Conservation (phyloP, 2,329 filamentous ascomycete species). For the Apiospora sp. region DNA sequence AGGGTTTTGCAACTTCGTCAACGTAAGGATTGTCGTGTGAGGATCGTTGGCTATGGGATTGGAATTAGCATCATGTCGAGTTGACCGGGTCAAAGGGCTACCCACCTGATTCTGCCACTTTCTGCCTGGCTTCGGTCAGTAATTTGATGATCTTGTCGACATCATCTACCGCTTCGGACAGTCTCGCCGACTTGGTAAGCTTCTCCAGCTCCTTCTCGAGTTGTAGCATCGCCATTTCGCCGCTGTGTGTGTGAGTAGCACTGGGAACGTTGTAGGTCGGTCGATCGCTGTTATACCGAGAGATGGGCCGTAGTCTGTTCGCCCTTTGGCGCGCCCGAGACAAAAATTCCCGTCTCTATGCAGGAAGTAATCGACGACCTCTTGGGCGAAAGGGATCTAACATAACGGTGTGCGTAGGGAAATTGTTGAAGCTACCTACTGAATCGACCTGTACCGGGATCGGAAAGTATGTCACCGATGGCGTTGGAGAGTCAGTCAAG, state of each 20-base stretch:
- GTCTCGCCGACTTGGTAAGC: slow-evolving; percentile 73
- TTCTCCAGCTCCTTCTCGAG: slow-evolving; percentile 78
- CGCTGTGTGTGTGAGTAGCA: neutral
- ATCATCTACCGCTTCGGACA: slow-evolving; percentile 76
- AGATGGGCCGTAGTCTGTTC: neutral
- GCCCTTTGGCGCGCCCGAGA: neutral
- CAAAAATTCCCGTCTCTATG: slow-evolving; percentile 6
- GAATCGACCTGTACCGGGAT: slow-evolving; percentile 3
- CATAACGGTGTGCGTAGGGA: slow-evolving; percentile 3
- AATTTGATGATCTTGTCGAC: slow-evolving; percentile 85
- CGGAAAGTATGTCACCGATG: slow-evolving; percentile 16
- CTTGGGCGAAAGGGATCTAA: neutral
- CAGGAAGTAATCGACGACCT: slow-evolving; percentile 14
- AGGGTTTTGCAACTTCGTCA: slow-evolving; percentile 87
- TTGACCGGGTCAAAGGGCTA: slow-evolving; percentile 24
- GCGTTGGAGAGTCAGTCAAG: neutral
- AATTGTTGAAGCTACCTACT: neutral
- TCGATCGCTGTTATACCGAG: neutral
- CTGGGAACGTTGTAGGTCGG: neutral
- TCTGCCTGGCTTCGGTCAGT: slow-evolving; percentile 75
- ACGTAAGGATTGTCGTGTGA: slow-evolving; percentile 73
- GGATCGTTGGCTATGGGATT: slow-evolving; percentile 61
- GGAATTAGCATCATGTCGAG: slow-evolving; percentile 26
- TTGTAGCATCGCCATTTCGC: slow-evolving; percentile 55
- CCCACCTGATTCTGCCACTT: slow-evolving; percentile 72